Evolutionary conservation across 257 asterid genomes (phyloP).

Genomic region (Lavandula angustifolia): DNA sequence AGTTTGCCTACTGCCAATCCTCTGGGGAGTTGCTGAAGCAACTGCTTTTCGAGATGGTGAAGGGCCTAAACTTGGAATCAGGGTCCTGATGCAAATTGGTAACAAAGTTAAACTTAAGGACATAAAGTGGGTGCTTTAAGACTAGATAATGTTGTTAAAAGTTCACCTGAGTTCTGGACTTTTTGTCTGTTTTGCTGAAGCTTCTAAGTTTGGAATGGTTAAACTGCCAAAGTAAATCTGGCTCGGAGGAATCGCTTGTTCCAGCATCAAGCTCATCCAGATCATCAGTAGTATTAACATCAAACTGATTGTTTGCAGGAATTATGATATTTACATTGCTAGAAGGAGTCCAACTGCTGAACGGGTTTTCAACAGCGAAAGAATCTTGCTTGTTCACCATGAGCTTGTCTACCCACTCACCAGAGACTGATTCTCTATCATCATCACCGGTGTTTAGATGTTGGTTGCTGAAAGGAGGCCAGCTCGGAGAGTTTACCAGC

Average conservation of each 20-base stretch:
- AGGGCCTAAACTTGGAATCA: constrained; percentile 59
- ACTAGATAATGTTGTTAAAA: background rate
- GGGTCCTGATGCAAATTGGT: constrained; percentile 48
- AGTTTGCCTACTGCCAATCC: constrained; percentile 49
- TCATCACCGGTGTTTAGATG: constrained; percentile 53
- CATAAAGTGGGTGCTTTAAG: background rate
- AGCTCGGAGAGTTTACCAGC: constrained; percentile 69
- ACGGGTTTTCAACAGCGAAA: constrained; percentile 40
- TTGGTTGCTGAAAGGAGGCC: constrained; percentile 74
- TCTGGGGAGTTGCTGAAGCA: constrained; percentile 46
- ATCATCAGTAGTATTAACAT: constrained; percentile 52
- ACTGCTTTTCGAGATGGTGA: constrained; percentile 65
- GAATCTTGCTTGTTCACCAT: constrained; percentile 90
- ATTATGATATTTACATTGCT: constrained; percentile 45
- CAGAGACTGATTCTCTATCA: constrained; percentile 65
- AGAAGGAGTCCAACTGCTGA: constrained; percentile 49
- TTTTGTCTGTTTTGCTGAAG: constrained; percentile 50
- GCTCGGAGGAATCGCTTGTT: constrained; percentile 88
- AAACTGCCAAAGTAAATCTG: constrained; percentile 86
- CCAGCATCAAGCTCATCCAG: constrained; percentile 80
- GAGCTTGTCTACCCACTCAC: constrained; percentile 96
- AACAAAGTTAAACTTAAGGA: background rate
- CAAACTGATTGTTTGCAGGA: constrained; percentile 49
- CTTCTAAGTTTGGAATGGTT: constrained; percentile 58
- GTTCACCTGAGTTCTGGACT: constrained; percentile 73